A percentile compares a stretch with the other conserved stretches of the same genome.
Conservation (phyloP, 768 basidiomycete species). For the Thelephora aurantiotincta region DNA sequence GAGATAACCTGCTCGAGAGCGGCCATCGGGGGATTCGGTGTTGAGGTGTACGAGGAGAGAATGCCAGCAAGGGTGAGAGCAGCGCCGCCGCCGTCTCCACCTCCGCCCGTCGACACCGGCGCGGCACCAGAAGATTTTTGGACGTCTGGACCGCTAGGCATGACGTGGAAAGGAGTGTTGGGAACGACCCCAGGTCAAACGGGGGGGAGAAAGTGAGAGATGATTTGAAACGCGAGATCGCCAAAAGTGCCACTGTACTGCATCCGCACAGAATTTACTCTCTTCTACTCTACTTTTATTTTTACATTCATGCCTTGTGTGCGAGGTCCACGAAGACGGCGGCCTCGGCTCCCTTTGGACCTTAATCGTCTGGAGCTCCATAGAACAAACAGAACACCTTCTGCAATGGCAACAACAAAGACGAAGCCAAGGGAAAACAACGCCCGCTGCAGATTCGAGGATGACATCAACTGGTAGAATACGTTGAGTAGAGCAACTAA, state of each 20-base stretch:
- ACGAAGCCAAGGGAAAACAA: constrained; percentile 48
- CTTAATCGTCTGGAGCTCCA: constrained; percentile 43
- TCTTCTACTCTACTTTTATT: too few relatives aligned
- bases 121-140: background rate
- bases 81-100: constrained; percentile 13
- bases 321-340: background rate
- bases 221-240: too few relatives aligned
- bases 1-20: constrained; percentile 68
- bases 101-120: constrained; percentile 11
- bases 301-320: too few relatives aligned
- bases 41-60: constrained; percentile 36
- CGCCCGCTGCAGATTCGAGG: constrained; percentile 22
- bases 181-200: constrained; percentile 3
- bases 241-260: too few relatives aligned
- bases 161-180: constrained; percentile 5
- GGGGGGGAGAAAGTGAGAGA: constrained; percentile 1
- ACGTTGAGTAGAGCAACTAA: constrained; percentile 1
- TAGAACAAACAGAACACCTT: constrained; percentile 56
- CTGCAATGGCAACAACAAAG: constrained; percentile 54
- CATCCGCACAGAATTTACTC: too few relatives aligned
- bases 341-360: constrained; percentile 24
- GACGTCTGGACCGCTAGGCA: background rate
- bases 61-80: constrained; percentile 38
- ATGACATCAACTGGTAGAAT: constrained; percentile 3
- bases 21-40: constrained; percentile 34